A percentile compares a stretch with the other conserved stretches of the same genome.
phyloP scores from a whole-genome alignment of 345 rosid species.

The Kandelia obovata region DNA sequence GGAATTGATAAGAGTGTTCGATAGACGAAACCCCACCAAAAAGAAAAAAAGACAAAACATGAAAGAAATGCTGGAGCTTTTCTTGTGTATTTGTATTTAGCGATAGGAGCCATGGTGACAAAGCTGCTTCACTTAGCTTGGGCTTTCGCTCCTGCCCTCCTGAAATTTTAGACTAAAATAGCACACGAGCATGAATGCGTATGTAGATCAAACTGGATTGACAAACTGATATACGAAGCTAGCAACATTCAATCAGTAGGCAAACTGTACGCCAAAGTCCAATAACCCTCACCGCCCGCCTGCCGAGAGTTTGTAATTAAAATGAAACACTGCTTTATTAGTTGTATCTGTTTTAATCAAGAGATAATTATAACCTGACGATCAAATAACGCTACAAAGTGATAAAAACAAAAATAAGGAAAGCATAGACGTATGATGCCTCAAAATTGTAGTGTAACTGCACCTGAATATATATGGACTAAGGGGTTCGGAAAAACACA shows the following conservation, averaged over 20 bases:
- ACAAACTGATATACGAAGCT: too few relatives aligned
- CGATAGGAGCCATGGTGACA: too few relatives aligned
- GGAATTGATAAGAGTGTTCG: too few relatives aligned
- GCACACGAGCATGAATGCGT: too few relatives aligned
- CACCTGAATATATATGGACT: conserved; percentile 7
- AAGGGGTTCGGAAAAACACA: not conserved
- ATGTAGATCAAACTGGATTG: too few relatives aligned
- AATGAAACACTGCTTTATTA: not conserved
- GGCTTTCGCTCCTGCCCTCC: too few relatives aligned
- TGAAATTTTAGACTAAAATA: too few relatives aligned
- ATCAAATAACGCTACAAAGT: conserved; percentile 4
- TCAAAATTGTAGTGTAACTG: conserved; percentile 7
- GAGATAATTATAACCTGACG: conserved; percentile 21
- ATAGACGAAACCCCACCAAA: too few relatives aligned
- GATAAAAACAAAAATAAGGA: not conserved
- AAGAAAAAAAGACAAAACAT: too few relatives aligned
- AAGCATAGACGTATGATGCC: conserved; percentile 18
- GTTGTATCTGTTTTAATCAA: not conserved
- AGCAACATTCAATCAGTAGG: not conserved
- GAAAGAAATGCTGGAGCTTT: too few relatives aligned
- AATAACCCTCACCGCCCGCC: not conserved
- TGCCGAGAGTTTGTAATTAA: not conserved
- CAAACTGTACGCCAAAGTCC: not conserved
- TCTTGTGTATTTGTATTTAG: too few relatives aligned
- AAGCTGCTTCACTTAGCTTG: too few relatives aligned